phyloP scores from a whole-genome alignment of 2,329 filamentous ascomycete species.

The Pseudopyrenochaeta lycopersici region DNA sequence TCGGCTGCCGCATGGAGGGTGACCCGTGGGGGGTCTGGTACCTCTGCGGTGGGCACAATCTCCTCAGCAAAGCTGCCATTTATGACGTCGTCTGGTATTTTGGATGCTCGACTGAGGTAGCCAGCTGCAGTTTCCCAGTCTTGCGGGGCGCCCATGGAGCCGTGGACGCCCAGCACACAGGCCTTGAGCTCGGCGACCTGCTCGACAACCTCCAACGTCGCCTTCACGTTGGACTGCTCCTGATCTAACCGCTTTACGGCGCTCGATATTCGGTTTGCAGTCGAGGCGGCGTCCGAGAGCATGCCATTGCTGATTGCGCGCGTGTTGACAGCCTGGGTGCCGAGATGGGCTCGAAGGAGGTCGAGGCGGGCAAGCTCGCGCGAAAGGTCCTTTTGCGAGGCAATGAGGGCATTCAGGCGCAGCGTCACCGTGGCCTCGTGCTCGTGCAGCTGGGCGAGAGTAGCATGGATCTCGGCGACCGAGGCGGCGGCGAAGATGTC shows the following conservation, averaged over 20 bases:
- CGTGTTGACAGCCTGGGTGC: conserved; percentile 84
- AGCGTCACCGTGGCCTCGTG: conserved; percentile 79
- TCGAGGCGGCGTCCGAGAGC: conserved; percentile 85
- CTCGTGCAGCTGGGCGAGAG: conserved; percentile 76
- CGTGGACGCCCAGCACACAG: conserved; percentile 91
- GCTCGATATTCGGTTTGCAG: conserved; percentile 83
- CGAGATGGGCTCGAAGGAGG: conserved; percentile 85
- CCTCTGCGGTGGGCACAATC: conserved; percentile 94
- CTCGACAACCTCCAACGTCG: conserved; percentile 90
- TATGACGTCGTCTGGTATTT: conserved; percentile 81
- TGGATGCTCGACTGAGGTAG: conserved; percentile 84
- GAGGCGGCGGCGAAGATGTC: conserved; percentile 72
- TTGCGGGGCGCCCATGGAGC: conserved; percentile 96
- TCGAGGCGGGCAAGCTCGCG: conserved; percentile 89
- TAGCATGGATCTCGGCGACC: conserved; percentile 80
- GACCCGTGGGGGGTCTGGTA: conserved; percentile 87
- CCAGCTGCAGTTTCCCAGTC: conserved; percentile 97
- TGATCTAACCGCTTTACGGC: conserved; percentile 88
- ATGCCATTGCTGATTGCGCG: conserved; percentile 88
- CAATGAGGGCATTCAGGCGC: conserved; percentile 78
- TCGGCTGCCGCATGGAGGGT: conserved; percentile 89
- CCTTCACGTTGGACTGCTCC: conserved; percentile 90
- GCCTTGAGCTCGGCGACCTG: conserved; percentile 97
- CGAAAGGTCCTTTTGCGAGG: conserved; percentile 85
- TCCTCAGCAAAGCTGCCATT: conserved; percentile 87